Evolutionary conservation across 1,284 basidiomycete species (phyloP).

Genomic region (Singerocomus inundabilis): DNA sequence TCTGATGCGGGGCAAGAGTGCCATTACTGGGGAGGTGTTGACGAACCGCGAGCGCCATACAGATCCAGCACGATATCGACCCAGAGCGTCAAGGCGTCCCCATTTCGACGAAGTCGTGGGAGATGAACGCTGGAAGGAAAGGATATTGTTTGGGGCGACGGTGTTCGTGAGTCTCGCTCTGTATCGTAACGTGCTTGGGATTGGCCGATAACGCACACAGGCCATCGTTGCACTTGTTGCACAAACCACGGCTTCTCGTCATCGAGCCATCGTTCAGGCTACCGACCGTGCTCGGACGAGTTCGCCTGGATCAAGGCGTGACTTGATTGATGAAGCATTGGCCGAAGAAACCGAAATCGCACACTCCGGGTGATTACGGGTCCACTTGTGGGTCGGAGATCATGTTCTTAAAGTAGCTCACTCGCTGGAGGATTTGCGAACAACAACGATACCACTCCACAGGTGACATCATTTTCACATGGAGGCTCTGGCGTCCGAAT

Average conservation of each 20-base stretch:
- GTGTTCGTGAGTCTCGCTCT: conserved; percentile 41
- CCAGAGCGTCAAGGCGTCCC: conserved; percentile 20
- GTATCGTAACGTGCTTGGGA: background rate
- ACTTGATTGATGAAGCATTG: conserved; percentile 21
- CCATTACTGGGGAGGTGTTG: conserved; percentile 21
- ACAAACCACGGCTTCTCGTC: conserved; percentile 27
- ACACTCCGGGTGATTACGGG: background rate
- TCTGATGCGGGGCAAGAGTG: conserved; percentile 44
- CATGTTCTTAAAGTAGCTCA: background rate
- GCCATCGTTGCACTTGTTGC: conserved; percentile 28
- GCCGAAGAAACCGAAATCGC: conserved; percentile 13
- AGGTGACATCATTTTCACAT: too few species aligned
- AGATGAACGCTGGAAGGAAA: conserved; percentile 58
- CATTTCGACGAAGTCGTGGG: conserved; percentile 31
- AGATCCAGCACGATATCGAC: conserved; percentile 30
- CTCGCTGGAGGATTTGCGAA: background rate
- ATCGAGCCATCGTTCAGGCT: conserved; percentile 14
- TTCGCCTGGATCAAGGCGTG: conserved; percentile 4
- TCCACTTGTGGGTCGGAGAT: background rate
- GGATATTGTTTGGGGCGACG: conserved; percentile 47
- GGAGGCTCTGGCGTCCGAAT: too few species aligned
- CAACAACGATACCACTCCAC: background rate
- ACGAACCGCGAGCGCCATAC: conserved; percentile 23
- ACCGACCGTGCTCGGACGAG: conserved; percentile 2
- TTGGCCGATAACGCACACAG: conserved; percentile 7